These are phyloP conservation scores for Rhododendron henanense DNA, from an alignment of 148 eudicot genomes.

Conservation along the genomic window DNA sequence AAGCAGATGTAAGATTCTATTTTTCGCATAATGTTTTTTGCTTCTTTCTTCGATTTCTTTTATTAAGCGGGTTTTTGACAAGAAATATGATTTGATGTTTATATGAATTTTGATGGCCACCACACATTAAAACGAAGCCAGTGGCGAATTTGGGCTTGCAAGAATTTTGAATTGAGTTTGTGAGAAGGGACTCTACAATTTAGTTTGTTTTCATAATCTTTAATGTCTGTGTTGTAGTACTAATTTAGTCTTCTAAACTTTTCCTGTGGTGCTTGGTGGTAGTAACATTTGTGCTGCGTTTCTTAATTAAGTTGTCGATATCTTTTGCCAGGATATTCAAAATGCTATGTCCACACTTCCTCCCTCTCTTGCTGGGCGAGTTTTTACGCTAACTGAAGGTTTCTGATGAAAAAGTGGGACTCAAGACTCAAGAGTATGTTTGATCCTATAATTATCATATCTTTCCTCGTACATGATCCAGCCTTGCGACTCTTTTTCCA, in stretches of 20 bases:
- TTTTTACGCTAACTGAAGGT: slow-evolving; percentile 75
- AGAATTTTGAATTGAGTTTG: neutral
- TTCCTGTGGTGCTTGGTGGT: neutral
- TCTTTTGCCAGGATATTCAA: slow-evolving; percentile 59
- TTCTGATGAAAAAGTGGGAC: slow-evolving; percentile 32
- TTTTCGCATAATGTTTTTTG: neutral
- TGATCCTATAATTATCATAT: neutral
- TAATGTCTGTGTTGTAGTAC: neutral
- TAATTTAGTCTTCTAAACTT: neutral
- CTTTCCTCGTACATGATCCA: neutral
- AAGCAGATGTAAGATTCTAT: slow-evolving; percentile 57
- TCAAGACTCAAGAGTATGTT: neutral
- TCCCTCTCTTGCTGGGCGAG: slow-evolving; percentile 55
- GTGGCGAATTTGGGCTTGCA: neutral
- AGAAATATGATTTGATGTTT: slow-evolving; percentile 1
- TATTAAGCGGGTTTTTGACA: neutral
- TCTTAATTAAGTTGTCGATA: neutral
- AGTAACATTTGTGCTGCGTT: neutral
- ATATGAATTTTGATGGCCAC: neutral
- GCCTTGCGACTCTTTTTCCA: neutral
- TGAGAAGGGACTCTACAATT: neutral
- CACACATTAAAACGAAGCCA: neutral
- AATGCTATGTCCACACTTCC: slow-evolving; percentile 63
- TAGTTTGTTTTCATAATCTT: neutral
- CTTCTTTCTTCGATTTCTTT: neutral